Evolutionary conservation across 106 monocot genomes (phyloP).

Genomic region (Allium fistulosum): DNA sequence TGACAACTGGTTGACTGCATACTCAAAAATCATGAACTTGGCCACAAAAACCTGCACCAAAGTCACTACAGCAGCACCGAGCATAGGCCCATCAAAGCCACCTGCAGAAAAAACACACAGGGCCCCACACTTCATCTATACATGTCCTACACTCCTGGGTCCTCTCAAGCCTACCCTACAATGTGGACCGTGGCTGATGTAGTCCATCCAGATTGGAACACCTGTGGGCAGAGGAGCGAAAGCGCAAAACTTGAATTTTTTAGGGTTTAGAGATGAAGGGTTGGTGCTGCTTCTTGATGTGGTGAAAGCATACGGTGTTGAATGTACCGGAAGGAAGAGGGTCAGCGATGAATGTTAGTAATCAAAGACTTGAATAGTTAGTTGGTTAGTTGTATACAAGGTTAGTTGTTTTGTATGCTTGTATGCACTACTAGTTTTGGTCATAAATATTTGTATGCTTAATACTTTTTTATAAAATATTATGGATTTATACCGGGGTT

Average conservation of each 20-base stretch:
- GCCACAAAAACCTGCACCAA: slow-evolving; percentile 6
- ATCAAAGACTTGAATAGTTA: no score
- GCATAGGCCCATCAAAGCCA: not conserved
- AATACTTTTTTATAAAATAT: no score
- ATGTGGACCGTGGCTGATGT: slow-evolving; percentile 6
- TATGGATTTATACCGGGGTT: no score
- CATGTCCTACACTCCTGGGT: not conserved
- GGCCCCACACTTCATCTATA: slow-evolving; percentile 25
- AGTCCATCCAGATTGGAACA: slow-evolving; percentile 15
- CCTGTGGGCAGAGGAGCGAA: not conserved
- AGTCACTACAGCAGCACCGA: not conserved
- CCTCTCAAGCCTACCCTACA: slow-evolving; percentile 2
- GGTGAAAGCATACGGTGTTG: not conserved
- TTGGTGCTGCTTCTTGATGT: not conserved
- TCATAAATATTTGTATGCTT: no score
- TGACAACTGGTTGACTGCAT: not conserved
- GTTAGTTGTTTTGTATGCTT: no score
- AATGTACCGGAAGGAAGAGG: no score
- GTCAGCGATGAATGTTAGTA: no score
- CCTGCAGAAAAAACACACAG: not conserved
- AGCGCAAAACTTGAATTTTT: not conserved
- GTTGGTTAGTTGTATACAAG: no score
- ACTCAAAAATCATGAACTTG: slow-evolving; percentile 1
- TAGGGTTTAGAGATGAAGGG: slow-evolving; percentile 7
- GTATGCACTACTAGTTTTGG: no score